Evolutionary conservation across 2,329 filamentous ascomycete genomes (phyloP), one percentile per base, ranked within the genome.

Genomic region (Apiospora kogelbergensis): DNA sequence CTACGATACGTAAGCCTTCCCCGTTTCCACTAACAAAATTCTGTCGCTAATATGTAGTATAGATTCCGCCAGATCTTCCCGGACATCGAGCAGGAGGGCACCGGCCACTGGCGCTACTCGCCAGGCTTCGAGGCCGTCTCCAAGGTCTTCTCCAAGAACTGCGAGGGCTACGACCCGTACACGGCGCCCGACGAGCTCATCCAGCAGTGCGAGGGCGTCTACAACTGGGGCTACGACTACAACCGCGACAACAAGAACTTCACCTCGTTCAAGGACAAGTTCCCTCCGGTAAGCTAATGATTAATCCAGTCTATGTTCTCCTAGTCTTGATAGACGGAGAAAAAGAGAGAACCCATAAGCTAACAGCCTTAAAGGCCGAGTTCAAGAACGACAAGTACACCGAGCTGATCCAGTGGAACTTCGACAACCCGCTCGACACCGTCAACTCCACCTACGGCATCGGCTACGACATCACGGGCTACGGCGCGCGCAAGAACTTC

Each of bases 371-470:
- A 53, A 5, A 57, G 48, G 77, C 78, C 7, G 68, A 78, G 10
- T 81, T 78, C 75, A 77, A 85, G 46, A 81, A 83, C 60, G 88
- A 89, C 67, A 81, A 83, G 65, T 91, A 86, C 80, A 89, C 87
- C 10, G 74, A 80, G 44, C 71, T 84, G 71, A 78, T 85, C 85
- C 77, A 85, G 82, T 82, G 84, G 86, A 77, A 90, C 74, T 80
- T 84, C 45, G 78, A 77, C 72, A 81, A 84, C 72, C 76, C 79
- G 20, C 71, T 84, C 22, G 79, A 76, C 45, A 84, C 82, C 10
- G 75, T 72, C 68, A 84, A 84, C 76, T n/a, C 45, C 0, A 82
- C 78, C 2, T 81, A 74, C 76, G 78, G 86, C 68, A 70, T 81
- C 60, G 81, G 79, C 67, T 83, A 84, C 69, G 80, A 84, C 40